Evolutionary conservation across 352 stramenopile species (phyloP).

Genomic region (Phytophthora hibernalis): DNA sequence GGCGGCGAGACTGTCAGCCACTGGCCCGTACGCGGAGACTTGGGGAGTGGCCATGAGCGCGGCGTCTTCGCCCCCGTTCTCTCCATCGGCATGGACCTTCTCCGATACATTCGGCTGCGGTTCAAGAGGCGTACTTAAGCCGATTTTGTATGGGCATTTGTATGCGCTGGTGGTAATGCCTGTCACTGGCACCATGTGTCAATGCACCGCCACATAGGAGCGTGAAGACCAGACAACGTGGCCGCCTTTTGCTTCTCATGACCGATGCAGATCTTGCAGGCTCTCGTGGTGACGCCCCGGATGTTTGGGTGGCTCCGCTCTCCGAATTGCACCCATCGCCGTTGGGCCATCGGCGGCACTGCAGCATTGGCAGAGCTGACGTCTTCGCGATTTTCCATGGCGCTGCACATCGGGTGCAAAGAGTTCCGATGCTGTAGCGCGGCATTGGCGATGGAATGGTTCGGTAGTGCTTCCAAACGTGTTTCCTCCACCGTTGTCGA

Average conservation of each 20-base stretch:
- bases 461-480: background rate
- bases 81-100: constrained; percentile 17
- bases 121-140: constrained; percentile 28
- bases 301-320: constrained; percentile 19
- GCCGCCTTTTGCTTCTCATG: constrained; percentile 9
- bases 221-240: constrained; percentile 26
- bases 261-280: constrained; percentile 18
- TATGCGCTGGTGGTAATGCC: constrained; percentile 22
- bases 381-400: background rate
- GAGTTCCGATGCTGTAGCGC: background rate
- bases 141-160: constrained; percentile 4
- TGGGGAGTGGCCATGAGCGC: constrained; percentile 32
- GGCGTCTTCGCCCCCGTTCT: constrained; percentile 18
- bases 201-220: constrained; percentile 22
- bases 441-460: too few species aligned
- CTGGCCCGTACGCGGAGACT: constrained; percentile 25
- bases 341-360: background rate
- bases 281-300: constrained; percentile 9
- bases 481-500: background rate
- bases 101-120: constrained; percentile 26
- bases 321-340: constrained; percentile 20
- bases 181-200: constrained; percentile 23
- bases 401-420: background rate
- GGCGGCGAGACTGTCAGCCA: background rate
- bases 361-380: background rate